Evolutionary conservation across 2,329 filamentous ascomycete genomes (phyloP).

Genomic region (Aureobasidium sp.): DNA sequence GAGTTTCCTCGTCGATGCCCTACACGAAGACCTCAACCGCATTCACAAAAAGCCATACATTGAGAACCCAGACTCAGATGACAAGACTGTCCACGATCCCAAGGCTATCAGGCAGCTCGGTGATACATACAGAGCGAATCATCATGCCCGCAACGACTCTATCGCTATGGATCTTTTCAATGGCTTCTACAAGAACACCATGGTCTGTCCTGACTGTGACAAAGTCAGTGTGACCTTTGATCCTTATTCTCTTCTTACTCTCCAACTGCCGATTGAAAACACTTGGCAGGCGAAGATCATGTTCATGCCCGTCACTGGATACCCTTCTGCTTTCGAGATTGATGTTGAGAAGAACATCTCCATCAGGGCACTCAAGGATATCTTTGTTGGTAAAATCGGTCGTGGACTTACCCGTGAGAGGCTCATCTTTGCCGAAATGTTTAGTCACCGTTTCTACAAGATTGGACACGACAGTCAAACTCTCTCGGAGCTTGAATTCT

Average conservation of each 20-base stretch:
- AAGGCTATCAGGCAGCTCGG: slow-evolving; percentile 77
- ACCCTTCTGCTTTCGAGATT: slow-evolving; percentile 62
- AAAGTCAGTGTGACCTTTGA: slow-evolving; percentile 99
- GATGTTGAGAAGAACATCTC: slow-evolving; percentile 72
- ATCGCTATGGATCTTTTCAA: slow-evolving; percentile 93
- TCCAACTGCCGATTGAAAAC: slow-evolving; percentile 82
- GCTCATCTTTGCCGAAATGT: slow-evolving; percentile 76
- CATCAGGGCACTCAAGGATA: slow-evolving; percentile 59
- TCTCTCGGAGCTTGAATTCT: slow-evolving; percentile 64
- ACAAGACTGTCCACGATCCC: slow-evolving; percentile 83
- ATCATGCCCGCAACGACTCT: slow-evolving; percentile 85
- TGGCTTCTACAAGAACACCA: slow-evolving; percentile 95
- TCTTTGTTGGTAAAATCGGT: slow-evolving; percentile 35
- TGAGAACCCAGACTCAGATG: slow-evolving; percentile 94
- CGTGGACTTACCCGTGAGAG: slow-evolving; percentile 47
- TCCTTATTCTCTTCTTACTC: slow-evolving; percentile 87
- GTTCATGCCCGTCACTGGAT: slow-evolving; percentile 67
- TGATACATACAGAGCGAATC: slow-evolving; percentile 82
- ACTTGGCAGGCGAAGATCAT: slow-evolving; percentile 67
- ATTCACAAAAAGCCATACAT: slow-evolving; percentile 95
- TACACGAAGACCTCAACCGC: slow-evolving; percentile 91
- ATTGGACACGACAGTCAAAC: slow-evolving; percentile 62
- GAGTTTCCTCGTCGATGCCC: slow-evolving; percentile 84
- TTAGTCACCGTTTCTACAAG: slow-evolving; percentile 77
- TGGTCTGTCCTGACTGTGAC: slow-evolving; percentile 81